Evolutionary conservation across 148 eudicot genomes (phyloP).

Genomic region (Chenopodium quinoa): DNA sequence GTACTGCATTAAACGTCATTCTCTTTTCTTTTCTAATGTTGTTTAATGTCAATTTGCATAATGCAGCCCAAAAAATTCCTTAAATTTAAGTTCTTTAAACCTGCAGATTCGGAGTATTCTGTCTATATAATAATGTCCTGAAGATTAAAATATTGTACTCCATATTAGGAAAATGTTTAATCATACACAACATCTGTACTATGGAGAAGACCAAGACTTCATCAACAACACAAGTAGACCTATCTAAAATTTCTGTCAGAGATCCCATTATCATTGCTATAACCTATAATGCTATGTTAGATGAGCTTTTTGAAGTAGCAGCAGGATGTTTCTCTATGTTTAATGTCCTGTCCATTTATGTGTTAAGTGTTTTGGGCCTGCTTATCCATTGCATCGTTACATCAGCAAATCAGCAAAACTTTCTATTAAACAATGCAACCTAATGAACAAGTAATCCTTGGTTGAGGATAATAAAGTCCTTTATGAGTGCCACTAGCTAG

Average conservation of each 20-base stretch:
- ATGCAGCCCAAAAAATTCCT: neutral
- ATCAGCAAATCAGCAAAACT: neutral
- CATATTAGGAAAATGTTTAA: neutral
- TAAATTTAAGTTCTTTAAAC: neutral
- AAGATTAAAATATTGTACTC: too few relatives aligned
- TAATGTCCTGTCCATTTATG: neutral
- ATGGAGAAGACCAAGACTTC: slow-evolving; percentile 1
- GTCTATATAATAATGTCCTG: too few relatives aligned
- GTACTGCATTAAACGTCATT: neutral
- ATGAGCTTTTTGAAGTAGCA: too few relatives aligned
- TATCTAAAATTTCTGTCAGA: neutral
- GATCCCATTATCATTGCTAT: slow-evolving; percentile 5
- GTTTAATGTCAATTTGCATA: neutral
- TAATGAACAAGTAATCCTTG: neutral
- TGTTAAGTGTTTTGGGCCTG: neutral
- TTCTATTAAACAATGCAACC: neutral
- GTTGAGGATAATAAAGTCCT: neutral
- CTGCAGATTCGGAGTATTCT: too few relatives aligned
- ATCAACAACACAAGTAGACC: neutral
- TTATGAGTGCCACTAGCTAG: too few relatives aligned
- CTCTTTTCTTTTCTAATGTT: neutral
- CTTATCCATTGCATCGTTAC: neutral
- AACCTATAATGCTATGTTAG: neutral
- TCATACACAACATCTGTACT: slow-evolving; percentile 7
- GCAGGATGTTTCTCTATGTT: neutral